Evolutionary conservation across 2,329 filamentous ascomycete species (phyloP).

Genomic region (Stemphylium lycopersici): DNA sequence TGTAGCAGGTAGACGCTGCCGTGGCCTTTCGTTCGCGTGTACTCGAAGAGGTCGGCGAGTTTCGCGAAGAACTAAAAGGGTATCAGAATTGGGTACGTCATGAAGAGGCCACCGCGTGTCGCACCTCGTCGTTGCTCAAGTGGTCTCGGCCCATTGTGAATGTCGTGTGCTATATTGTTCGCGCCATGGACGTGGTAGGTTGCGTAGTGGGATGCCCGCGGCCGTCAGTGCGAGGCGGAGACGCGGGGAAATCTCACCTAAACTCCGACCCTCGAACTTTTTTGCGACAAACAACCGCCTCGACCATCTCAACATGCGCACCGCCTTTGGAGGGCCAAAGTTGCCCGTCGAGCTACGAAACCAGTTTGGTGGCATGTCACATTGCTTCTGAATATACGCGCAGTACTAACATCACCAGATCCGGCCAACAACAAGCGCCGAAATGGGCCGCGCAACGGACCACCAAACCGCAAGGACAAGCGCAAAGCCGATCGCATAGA

Average conservation of each 20-base stretch:
- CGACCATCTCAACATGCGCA: constrained; percentile 44
- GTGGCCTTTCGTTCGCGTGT: constrained; percentile 71
- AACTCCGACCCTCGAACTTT: constrained; percentile 42
- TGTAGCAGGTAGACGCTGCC: constrained; percentile 77
- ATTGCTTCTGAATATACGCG: not conserved
- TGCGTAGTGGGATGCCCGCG: constrained; percentile 26
- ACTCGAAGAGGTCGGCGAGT: constrained; percentile 70
- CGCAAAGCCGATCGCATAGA: constrained; percentile 69
- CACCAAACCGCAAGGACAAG: constrained; percentile 64
- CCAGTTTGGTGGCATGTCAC: constrained; percentile 46
- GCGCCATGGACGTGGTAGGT: constrained; percentile 26
- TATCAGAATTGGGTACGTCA: constrained; percentile 1
- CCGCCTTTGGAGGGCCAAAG: constrained; percentile 50
- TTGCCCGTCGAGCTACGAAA: constrained; percentile 55
- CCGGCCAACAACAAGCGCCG: constrained; percentile 33
- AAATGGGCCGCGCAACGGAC: constrained; percentile 35
- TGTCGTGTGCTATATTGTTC: constrained; percentile 26
- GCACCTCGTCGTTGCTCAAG: constrained; percentile 67
- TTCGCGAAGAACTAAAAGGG: constrained; percentile 71
- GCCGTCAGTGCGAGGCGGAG: constrained; percentile 27
- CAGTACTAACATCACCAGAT: constrained; percentile 26
- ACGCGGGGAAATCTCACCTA: constrained; percentile 26
- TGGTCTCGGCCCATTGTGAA: constrained; percentile 57
- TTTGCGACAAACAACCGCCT: constrained; percentile 27
- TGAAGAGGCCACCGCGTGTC: constrained; percentile 34